Percentiles rank a stretch among this genome's conserved stretches.
These are phyloP conservation scores for Hemileccinum rubropunctum DNA, from an alignment of 768 basidiomycete genomes.

Conservation along the genomic window DNA sequence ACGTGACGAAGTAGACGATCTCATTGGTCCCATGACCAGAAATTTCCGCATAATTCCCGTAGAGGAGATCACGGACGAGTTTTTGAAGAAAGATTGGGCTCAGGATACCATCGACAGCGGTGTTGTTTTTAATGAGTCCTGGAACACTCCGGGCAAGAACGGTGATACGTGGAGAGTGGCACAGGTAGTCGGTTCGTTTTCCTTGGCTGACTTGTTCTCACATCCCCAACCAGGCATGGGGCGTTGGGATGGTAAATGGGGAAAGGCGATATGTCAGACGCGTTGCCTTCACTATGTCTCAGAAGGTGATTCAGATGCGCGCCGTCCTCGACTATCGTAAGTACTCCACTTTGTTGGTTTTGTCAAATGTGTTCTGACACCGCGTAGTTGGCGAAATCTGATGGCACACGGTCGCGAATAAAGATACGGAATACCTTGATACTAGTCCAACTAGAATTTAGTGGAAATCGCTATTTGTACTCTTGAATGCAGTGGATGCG, in stretches of 20 bases:
- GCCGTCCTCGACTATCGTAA: slow-evolving; percentile 69
- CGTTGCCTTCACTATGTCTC: slow-evolving; percentile 60
- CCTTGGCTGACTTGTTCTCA: neutral
- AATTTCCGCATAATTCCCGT: slow-evolving; percentile 52
- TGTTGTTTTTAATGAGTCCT: slow-evolving; percentile 36
- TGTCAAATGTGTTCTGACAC: slow-evolving; percentile 8
- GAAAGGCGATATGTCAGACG: slow-evolving; percentile 61
- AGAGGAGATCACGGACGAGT: slow-evolving; percentile 44
- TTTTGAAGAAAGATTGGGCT: slow-evolving; percentile 42
- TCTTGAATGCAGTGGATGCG: no score
- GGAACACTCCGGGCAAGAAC: slow-evolving; percentile 66
- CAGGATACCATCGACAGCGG: slow-evolving; percentile 37
- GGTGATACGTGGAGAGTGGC: slow-evolving; percentile 55
- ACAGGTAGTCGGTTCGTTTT: slow-evolving; percentile 43
- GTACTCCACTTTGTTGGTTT: slow-evolving; percentile 20
- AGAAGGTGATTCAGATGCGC: slow-evolving; percentile 50
- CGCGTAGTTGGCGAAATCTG: slow-evolving; percentile 18
- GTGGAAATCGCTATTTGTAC: no score
- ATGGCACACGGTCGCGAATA: neutral
- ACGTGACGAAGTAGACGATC: slow-evolving; percentile 45
- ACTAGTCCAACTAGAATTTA: no score
- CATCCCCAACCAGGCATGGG: slow-evolving; percentile 47
- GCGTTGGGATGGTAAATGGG: slow-evolving; percentile 55
- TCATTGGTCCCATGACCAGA: slow-evolving; percentile 52
- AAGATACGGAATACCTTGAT: no score